Evolutionary conservation across 2,329 filamentous ascomycete genomes (phyloP), one percentile per base, ranked within the genome.

Genomic region (Bipolaris sorokiniana): DNA sequence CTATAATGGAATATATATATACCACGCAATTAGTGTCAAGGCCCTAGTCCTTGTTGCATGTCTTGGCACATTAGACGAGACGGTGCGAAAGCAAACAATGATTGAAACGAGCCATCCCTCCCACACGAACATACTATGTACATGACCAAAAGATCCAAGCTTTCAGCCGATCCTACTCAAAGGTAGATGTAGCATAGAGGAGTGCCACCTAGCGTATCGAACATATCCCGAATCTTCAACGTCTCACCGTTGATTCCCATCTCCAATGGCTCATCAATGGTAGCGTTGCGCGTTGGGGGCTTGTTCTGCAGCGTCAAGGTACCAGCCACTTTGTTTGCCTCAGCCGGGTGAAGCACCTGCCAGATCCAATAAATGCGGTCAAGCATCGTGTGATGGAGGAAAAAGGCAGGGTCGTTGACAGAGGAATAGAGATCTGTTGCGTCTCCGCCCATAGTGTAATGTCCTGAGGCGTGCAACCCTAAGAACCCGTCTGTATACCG

Each of bases 321-420:
- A 37, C 51, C 51, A 9, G 51, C 22, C 20, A 54, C 51, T 38
- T 54, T 48, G 5, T 54, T 54, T 13, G 51, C 51, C 37, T 54
- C 51, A 13, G 37, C 36, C 23, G 51, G 51, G 11, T 54, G 51
- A n/a, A 54, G 51, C 5, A 28, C 40, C 45, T 49, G 51, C 51
- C 51, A 54, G 10, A 54, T 42, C 45, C 51, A 54, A 23, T 54
- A 49, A 13, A 54, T 41, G 15, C 45, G 51, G 22, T 54, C 51
- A 22, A 54, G 51, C 51, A 49, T 54, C n/a, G 51, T 23, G 28
- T 54, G 51, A 28, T 54, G 51, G n/a, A 37, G 20, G 26, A 20
- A 54, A 42, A 54, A 54, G 7, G 46, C 45, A 3, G 51, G 51
- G 36, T 54, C 51, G 4, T 54, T 54, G 28, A 54, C 51, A 26